Base-by-base conservation (phyloP, 441 rosid species). In the Manihot esculenta region DNA sequence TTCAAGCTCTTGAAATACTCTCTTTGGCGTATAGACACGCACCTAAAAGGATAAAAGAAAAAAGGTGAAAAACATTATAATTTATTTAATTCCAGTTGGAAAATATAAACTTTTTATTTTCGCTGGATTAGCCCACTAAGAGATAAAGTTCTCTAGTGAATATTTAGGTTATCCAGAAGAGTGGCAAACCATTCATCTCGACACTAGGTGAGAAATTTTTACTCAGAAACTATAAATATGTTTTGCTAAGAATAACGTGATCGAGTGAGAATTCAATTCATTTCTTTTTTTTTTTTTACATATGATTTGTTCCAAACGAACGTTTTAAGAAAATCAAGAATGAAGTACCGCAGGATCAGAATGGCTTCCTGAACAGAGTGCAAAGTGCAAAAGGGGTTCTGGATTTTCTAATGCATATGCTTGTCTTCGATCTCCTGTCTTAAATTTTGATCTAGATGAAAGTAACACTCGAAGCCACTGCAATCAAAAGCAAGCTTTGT, bases 271-370 rank as follows among this genome's bases (percentile, higher is more conserved):
- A n/a, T n/a, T n/a, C n/a, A n/a, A n/a, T n/a, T n/a, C n/a, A n/a
- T n/a, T n/a, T n/a, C n/a, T n/a, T n/a, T n/a, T n/a, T n/a, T n/a
- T n/a, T n/a, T n/a, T n/a, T n/a, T n/a, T n/a, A n/a, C n/a, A n/a
- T n/a, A n/a, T n/a, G n/a, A n/a, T n/a, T n/a, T n/a, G n/a, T n/a
- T n/a, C n/a, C n/a, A n/a, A n/a, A n/a, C n/a, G n/a, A n/a, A n/a
- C n/a, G n/a, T n/a, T n/a, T n/a, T n/a, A n/a, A 38, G 21, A 7
- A 6, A 33, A n/a, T 42, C 3, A 54, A 56, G 35, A 24, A 74
- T 69, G 50, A 68, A 72, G 62, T 92, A 94, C 97, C 84, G 93
- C 89, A 11, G 99, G 99, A 79, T 94, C 97, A 7, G 96, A 94
- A 81, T 88, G 96, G 86, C 87, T 92, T 75, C 97, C 97, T 27